Base-by-base conservation (phyloP, 129 eudicot species). In the Flaveria bidentis region DNA sequence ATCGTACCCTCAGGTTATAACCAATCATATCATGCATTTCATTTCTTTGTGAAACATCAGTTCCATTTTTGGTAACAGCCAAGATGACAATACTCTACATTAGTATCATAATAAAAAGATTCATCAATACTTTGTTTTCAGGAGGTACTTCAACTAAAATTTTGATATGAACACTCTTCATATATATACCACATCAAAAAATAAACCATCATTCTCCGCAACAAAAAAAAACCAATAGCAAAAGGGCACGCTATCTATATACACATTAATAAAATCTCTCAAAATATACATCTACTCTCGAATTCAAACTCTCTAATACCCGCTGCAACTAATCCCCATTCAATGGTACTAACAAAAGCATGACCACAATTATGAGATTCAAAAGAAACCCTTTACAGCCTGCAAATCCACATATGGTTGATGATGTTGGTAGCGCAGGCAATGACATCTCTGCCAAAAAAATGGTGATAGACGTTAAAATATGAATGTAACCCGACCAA, bases 381-480 rank as follows among this genome's bases (percentile, higher is more conserved):
- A 78, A 62, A 71, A 80, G 68, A 70, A 76, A 73, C 41, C 81
- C 80, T 3, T 69, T 78, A 45, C 76, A 82, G 1, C 97, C 97
- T 86, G 88, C 85, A 84, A 73, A 68, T 33, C 15, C 36, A 55
- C 28, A 76, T 45, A 79, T 80, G 69, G 75, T 85, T 66, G 68
- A 74, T 12, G 92, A 78, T 63, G 88, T 88, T 72, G 97, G 97
- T 75, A 88, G 81, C 63, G 97, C 97, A 46, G 97, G 97, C 79
- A 91, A 85, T 28, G 97, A 91, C 97, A 88, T 91, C 83, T 91
- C 97, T 88, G 91, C 81, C 61, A 64, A 81, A 36, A 73, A 57
- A 57, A 16, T 47, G 52, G 52, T 47, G 0, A 13, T 47, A 47
- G 52, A 47, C 52, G 13, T 47, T 47, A 47, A n/a, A n/a, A 47